Evolutionary conservation across 371 early-diverging fungal species (phyloP).

Genomic region (Rhizopus microsporus): DNA sequence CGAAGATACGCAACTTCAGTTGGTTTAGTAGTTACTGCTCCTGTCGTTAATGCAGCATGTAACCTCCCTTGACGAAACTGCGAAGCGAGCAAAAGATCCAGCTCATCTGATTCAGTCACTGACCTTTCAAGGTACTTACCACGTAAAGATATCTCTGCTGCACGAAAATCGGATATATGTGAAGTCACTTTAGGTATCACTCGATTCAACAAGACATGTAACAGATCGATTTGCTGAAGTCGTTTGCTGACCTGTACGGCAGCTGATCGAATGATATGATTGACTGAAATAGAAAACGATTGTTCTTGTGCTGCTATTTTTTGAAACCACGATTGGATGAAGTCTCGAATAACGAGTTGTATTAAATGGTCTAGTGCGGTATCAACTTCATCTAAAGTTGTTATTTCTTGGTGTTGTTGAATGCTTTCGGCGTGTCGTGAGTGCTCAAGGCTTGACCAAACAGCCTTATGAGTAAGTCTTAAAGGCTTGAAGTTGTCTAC

Average conservation of each 20-base stretch:
- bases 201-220: constrained; percentile 57
- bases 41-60: constrained; percentile 62
- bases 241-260: constrained; percentile 38
- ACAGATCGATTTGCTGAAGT: constrained; percentile 57
- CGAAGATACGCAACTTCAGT: constrained; percentile 72
- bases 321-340: constrained; percentile 60
- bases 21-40: constrained; percentile 48
- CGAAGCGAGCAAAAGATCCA: constrained; percentile 63
- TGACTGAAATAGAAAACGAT: constrained; percentile 43
- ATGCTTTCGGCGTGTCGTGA: constrained; percentile 11
- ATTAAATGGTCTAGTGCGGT: constrained; percentile 48
- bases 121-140: constrained; percentile 57
- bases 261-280: constrained; percentile 49
- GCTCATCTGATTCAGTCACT: constrained; percentile 59
- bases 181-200: constrained; percentile 67
- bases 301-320: constrained; percentile 42
- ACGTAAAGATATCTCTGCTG: constrained; percentile 61
- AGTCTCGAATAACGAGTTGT: constrained; percentile 53
- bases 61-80: constrained; percentile 62
- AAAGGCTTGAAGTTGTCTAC: constrained; percentile 27
- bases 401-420: background rate
- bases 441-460: constrained; percentile 24
- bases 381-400: constrained; percentile 32
- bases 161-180: constrained; percentile 70
- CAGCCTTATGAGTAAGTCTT: constrained; percentile 18